Evolutionary conservation across 2,329 filamentous ascomycete genomes (phyloP), one percentile per base, ranked within the genome.

Genomic region (Epichloe festucae): DNA sequence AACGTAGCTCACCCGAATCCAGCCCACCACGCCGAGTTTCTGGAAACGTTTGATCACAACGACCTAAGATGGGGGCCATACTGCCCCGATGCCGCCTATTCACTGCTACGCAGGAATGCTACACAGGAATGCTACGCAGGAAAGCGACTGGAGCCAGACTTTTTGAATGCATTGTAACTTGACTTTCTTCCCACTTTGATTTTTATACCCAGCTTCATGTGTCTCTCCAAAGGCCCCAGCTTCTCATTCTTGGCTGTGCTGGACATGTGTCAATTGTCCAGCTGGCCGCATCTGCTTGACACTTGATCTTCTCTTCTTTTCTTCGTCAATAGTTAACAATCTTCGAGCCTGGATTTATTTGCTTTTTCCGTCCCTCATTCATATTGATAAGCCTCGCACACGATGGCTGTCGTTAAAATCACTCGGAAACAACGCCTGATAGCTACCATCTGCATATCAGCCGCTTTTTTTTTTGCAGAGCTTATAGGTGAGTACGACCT

Each of bases 401-500:
- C 10, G 17, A 63, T 61, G 61, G 35, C 39, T 34, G 42, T 34
- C 6, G 53, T 60, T 49, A 59, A 53, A 36, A 38, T 65, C 40
- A 60, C 57, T 17, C 59, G 57, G 36, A 77, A 73, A 60, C 69
- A 73, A 51, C 73, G 72, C 53, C 64, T 80, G 4, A 65, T 68
- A 40, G 64, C 65, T 5, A 73, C 73, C 0, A 77, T 79, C 46
- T 64, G 54, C 52, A 74, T 79, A 41, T 76, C 74, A 0, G 69
- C 72, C 40, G 59, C 62, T 79, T 79, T 55, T 79, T 79, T 79
- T 53, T 51, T 76, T 15, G 70, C 71, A 8, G 77, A 80, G 56
- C 66, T 80, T 5, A 61, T 65, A 31, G 70, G 76, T 77, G 50
- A 19, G 39, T 53, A 42, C 7, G 17, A 5, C n/a, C 5, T 21